Base-by-base conservation (phyloP, 495 filamentous ascomycete genomes). In the Aspergillus leporis region DNA sequence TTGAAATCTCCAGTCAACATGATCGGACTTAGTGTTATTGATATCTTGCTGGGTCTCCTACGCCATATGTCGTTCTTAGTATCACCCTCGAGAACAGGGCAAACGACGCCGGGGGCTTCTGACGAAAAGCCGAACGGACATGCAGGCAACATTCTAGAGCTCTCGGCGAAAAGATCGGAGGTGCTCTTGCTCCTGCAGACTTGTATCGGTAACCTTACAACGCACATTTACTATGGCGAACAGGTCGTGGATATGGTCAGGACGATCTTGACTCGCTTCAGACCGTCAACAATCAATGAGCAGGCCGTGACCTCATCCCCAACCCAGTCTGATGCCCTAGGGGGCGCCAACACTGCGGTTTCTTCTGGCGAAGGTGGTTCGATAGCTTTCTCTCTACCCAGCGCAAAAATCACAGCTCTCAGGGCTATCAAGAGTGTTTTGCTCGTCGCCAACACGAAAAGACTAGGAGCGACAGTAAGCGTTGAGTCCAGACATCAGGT, bases 21-120 rank as follows among this genome's bases (percentile, higher is more conserved):
- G 71, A 96, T 97, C 58, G 93, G 93, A 1, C 78, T 97, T 41
- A 96, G 91, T 65, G 88, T 96, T 22, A 97, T 96, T 82, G 93
- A 97, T 68, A 85, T 96, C 7, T 76, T 96, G 19, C 76, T 93
- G 21, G 90, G 90, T 19, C 79, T 97, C 6, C 81, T 96, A 54
- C 85, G 87, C 43, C 91, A 94, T 57, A 88, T 90, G 61, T 83
- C 91, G 55, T 79, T 83, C 52, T 72, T 93, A 16, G 80, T 96
- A n/a, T 70, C 70, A 4, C 87, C 91, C 55, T 71, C 87, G 30
- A 83, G 59, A 2, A 14, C 60, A 3, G 66, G 66, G 23, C 71
- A 76, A 46, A 55, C 59, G 32, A 41, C 47, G 4, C 61, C 65
- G 6, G 46, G 46, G 23, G 45, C 41, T 6, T 47, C 61, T 22